phyloP scores from a whole-genome alignment of 1,284 basidiomycete species.

The Leccinum subrobustum region DNA sequence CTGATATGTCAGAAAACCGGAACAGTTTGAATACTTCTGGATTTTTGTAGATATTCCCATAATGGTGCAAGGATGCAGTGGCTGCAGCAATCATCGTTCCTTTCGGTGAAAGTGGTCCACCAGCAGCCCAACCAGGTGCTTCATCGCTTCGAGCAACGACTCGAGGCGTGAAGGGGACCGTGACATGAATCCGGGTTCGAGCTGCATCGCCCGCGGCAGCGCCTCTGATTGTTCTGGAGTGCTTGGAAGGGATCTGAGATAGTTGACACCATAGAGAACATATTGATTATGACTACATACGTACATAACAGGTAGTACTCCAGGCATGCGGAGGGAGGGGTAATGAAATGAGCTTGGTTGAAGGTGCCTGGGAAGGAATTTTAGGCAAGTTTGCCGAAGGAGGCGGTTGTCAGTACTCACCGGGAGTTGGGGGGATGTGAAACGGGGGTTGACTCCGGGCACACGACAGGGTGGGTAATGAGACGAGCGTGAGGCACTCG shows the following conservation, averaged over 20 bases:
- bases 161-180: constrained; percentile 48
- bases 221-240: constrained; percentile 46
- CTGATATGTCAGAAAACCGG: constrained; percentile 28
- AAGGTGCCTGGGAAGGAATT: too few relatives aligned
- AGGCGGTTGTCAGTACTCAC: too few relatives aligned
- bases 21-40: constrained; percentile 33
- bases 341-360: too few relatives aligned
- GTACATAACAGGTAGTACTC: too few relatives aligned
- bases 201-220: constrained; percentile 60
- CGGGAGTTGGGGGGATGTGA: too few relatives aligned
- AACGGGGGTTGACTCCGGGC: too few relatives aligned
- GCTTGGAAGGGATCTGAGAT: constrained; percentile 56
- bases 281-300: too few relatives aligned
- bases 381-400: too few relatives aligned
- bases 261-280: constrained; percentile 25
- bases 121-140: too few relatives aligned
- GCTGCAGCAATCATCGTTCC: constrained; percentile 32
- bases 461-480: too few relatives aligned
- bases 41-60: constrained; percentile 26
- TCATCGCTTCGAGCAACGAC: constrained; percentile 49
- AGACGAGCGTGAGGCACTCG: too few relatives aligned
- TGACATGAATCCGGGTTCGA: constrained; percentile 40
- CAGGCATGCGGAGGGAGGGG: too few relatives aligned
- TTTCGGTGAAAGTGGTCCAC: constrained; percentile 31
- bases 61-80: constrained; percentile 24